Percentiles rank a stretch among this genome's conserved stretches.
phyloP scores from a whole-genome alignment of 805 yeast genomes.

The Saccharomycopsis fibuligera region DNA sequence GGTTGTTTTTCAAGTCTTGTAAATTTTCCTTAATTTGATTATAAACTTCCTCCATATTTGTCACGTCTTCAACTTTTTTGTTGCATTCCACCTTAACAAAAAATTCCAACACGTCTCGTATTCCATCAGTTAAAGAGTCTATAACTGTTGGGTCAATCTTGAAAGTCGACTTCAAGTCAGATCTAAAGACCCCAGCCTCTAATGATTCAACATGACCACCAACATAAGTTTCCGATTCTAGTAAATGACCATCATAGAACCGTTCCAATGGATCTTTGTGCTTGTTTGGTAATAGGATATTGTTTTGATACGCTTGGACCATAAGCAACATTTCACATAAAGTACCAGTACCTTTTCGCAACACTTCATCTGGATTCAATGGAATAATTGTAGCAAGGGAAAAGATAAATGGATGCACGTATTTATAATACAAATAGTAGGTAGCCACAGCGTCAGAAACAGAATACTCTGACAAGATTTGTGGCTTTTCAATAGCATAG shows the following conservation, averaged over 20 bases:
- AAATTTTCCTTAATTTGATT: constrained; percentile 49
- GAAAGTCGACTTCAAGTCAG: constrained; percentile 75
- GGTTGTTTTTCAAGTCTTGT: constrained; percentile 51
- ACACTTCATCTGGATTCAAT: constrained; percentile 89
- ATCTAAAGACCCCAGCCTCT: constrained; percentile 96
- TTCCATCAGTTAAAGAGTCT: constrained; percentile 67
- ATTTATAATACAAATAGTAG: constrained; percentile 89
- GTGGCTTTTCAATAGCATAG: constrained; percentile 92
- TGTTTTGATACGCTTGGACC: constrained; percentile 86
- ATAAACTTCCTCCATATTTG: constrained; percentile 72
- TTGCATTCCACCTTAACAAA: constrained; percentile 78
- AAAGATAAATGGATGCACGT: constrained; percentile 94
- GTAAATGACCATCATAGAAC: constrained; percentile 87
- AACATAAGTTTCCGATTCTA: constrained; percentile 94
- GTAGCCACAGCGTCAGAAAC: constrained; percentile 99
- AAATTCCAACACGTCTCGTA: constrained; percentile 73
- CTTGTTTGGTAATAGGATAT: constrained; percentile 84
- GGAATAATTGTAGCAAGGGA: constrained; percentile 95
- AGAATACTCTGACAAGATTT: constrained; percentile 87
- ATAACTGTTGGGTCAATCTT: constrained; percentile 74
- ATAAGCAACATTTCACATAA: constrained; percentile 94
- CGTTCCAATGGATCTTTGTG: constrained; percentile 91
- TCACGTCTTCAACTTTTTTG: constrained; percentile 66
- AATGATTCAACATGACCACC: constrained; percentile 98
- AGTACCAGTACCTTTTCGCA: constrained; percentile 97